Evolutionary conservation across 176 grass and related monocot species (phyloP), one percentile per base, ranked within the genome.

Genomic region (Echinochloa phyllopogon): DNA sequence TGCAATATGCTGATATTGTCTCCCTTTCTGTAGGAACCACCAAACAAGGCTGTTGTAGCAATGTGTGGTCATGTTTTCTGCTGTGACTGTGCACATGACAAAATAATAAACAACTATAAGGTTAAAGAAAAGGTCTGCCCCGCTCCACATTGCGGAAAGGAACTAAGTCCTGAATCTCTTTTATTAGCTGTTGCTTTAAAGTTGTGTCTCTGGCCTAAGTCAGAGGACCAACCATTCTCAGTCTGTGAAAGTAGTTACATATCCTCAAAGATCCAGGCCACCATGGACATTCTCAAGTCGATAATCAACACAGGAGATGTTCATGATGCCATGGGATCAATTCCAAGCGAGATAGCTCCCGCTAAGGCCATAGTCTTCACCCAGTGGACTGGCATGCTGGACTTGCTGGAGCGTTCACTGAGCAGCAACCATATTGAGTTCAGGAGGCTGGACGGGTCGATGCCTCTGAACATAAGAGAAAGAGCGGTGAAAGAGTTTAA

Each of bases 21-120:
- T 72, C 48, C 33, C 10, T 59, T 82, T 94, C 68, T 73, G 63
- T 85, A 95, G 95, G 75, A 86, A 10, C 87, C 87, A 82, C 95
- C 92, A 38, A 86, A 88, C 65, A 83, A 95, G 74, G 85, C 85
- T 67, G 91, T 93, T 50, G 85, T 91, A 76, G 62, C 92, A 55
- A 88, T 85, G 75, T 98, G 92, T 23, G 89, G 89, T 8, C 95
- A 98, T 86, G 87, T 98, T 80, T 98, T 98, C 87, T 98, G 95
- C 76, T 74, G 88, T 56, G 76, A 93, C 33, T 98, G 95, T 62
- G 82, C 88, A 81, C 75, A 89, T 77, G 82, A 84, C n/a, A 63
- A 44, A 0, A 0, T 15, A 24, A 45, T 70, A 70, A 1, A 24
- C 2, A 21, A 70, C 0, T 0, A 5, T 2, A 0, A n/a, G 66